Evolutionary conservation across 2,329 filamentous ascomycete species (phyloP), one percentile per base, ranked within the genome.

Genomic region (Magnaporthales sp.): DNA sequence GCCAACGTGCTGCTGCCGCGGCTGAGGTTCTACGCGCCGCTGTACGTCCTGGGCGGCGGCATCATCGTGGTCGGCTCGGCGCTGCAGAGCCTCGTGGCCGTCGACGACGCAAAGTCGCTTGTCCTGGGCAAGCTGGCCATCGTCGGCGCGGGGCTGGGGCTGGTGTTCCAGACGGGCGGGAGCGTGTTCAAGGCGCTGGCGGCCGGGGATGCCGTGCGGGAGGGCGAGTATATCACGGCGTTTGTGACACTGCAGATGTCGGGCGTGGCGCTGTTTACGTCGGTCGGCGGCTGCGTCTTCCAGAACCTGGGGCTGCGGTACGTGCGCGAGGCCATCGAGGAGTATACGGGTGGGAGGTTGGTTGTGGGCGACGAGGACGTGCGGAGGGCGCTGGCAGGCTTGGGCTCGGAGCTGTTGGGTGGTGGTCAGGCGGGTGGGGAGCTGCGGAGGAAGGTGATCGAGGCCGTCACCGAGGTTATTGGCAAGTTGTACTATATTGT

Each of bases 1-100:
- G 46, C 72, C 76, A 38, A 72, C 80, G 51, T 70, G 6, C 62
- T 79, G 2, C 74, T 84, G 54, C 75, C 77, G 0, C 71, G 70
- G 1, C 67, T 77, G 2, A 76, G 77, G 32, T 74, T 75, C 46
- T 83, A 82, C 68, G 74, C 72, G 54, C 68, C 71, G 6, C 72
- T 77, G 63, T 78, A 74, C 68, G 62, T 77, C 15, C 19, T 71
- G 1, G 75, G 73, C 0, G 74, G 73, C 3, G 69, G 68, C 15
- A 32, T 76, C 19, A 69, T 73, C 9, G 54, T 75, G 24, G 68
- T 72, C 1, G 74, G 72, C 1, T 19, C 26, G 19, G 29, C 30
- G 30, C 13, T 72, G 72, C 1, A 71, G 71, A 4, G 66, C 73
- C 22, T 70, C 56, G 19, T 63, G n/a, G 10, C n/a, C 4, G 30